phyloP scores from a whole-genome alignment of 441 rosid species.

The Croton setiger region DNA sequence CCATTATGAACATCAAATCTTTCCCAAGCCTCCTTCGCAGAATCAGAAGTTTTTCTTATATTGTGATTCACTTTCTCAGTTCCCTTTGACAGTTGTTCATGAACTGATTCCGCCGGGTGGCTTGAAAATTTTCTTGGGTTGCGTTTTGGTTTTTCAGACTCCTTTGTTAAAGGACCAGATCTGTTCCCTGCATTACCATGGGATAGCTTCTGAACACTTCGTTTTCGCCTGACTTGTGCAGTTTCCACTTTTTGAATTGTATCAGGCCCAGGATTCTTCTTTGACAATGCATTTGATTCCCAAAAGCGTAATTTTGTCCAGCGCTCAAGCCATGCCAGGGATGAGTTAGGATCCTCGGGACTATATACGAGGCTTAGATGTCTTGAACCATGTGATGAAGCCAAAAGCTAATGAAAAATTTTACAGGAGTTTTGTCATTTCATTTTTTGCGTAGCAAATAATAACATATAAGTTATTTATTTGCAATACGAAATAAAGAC shows the following conservation, averaged over 20 bases:
- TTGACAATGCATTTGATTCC: constrained; percentile 41
- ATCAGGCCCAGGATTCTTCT: constrained; percentile 40
- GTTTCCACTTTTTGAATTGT: constrained; percentile 33
- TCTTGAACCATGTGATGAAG: constrained; percentile 35
- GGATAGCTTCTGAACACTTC: constrained; percentile 37
- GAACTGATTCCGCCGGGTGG: constrained; percentile 30
- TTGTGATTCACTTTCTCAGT: constrained; percentile 43
- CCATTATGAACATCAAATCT: constrained; percentile 39
- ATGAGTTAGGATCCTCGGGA: constrained; percentile 60
- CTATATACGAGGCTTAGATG: constrained; percentile 51
- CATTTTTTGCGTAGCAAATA: not conserved
- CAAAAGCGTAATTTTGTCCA: constrained; percentile 67
- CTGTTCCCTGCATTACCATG: constrained; percentile 33
- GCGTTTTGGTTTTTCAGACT: constrained; percentile 47
- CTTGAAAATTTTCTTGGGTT: constrained; percentile 44
- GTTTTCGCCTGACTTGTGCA: constrained; percentile 42
- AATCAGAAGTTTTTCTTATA: constrained; percentile 45
- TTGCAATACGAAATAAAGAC: not conserved
- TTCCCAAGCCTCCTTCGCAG: constrained; percentile 39
- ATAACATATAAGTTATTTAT: not conserved
- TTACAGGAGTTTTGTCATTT: not conserved
- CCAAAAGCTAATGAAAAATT: constrained; percentile 49
- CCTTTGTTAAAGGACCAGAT: constrained; percentile 35
- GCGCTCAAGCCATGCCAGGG: constrained; percentile 66
- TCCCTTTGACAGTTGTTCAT: constrained; percentile 44